These are phyloP conservation scores for Spiraea crenata DNA, from an alignment of 331 rosid species.

Conservation along the genomic window DNA sequence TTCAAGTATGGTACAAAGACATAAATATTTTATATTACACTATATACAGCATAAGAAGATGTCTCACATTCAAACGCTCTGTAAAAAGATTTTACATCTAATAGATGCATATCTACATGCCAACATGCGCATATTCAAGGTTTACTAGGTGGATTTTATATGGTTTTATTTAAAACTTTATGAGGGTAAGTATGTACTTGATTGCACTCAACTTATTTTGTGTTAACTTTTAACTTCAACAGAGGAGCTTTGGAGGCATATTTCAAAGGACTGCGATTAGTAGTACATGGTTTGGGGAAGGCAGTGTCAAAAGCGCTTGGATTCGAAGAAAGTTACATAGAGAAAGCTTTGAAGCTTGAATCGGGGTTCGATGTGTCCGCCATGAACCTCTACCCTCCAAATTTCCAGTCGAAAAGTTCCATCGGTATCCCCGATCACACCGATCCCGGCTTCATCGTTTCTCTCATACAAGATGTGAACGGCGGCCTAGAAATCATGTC, in stretches of 20 bases:
- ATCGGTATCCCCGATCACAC: conserved; percentile 46
- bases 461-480: conserved; percentile 49
- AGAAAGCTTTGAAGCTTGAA: conserved; percentile 43
- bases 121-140: too few species aligned
- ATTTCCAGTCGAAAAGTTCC: conserved; percentile 27
- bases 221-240: too few species aligned
- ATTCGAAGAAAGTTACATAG: conserved; percentile 48
- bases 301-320: conserved; percentile 45
- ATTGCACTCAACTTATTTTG: too few species aligned
- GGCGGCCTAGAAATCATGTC: conserved; percentile 58
- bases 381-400: conserved; percentile 51
- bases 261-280: conserved; percentile 30
- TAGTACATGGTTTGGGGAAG: conserved; percentile 39
- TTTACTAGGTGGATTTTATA: too few species aligned
- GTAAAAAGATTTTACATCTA: too few species aligned
- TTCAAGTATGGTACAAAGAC: conserved; percentile 29
- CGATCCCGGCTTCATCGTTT: conserved; percentile 55
- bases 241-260: conserved; percentile 46
- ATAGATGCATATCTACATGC: too few species aligned
- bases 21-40: too few species aligned
- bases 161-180: too few species aligned
- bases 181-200: too few species aligned
- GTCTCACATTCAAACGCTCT: too few species aligned
- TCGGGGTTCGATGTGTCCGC: conserved; percentile 54
- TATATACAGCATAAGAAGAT: too few species aligned